phyloP scores from a whole-genome alignment of 441 rosid genomes.

The Monsonia emarginata region DNA sequence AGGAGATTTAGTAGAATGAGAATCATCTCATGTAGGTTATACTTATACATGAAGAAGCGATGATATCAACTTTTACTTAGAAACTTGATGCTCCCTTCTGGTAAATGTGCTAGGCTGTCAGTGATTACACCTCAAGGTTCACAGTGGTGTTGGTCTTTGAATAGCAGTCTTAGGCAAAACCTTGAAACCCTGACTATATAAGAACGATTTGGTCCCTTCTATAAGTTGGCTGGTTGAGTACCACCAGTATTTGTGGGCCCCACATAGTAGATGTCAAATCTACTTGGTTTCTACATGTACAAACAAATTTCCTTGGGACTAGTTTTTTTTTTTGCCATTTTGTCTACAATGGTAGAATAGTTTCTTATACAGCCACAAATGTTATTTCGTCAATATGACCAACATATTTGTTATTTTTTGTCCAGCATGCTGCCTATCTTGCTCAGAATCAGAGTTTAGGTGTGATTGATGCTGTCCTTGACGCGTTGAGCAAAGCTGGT shows the following conservation, averaged over 20 bases:
- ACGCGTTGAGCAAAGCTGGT: constrained; percentile 29
- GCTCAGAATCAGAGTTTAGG: constrained; percentile 27
- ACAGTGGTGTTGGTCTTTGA: no score
- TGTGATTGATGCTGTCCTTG: constrained; percentile 32
- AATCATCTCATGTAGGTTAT: no score
- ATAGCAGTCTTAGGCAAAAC: no score
- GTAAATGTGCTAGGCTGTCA: no score
- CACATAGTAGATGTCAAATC: not conserved
- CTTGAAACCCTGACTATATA: no score
- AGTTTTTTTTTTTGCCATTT: no score
- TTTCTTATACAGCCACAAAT: not conserved
- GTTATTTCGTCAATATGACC: not conserved
- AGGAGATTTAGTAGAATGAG: no score
- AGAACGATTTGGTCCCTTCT: not conserved
- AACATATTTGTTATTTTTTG: not conserved
- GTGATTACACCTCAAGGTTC: no score
- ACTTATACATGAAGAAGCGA: no score
- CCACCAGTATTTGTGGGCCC: not conserved
- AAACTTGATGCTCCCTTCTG: no score
- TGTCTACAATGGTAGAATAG: no score
- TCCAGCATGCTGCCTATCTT: constrained; percentile 43
- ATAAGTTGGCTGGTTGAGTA: not conserved
- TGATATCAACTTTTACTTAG: no score
- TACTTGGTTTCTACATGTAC: not conserved
- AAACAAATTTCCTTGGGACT: not conserved